A percentile compares a stretch with the other conserved stretches of the same genome.
Conservation (phyloP, 306 rosid genomes). For the Inga leiocalycina region DNA sequence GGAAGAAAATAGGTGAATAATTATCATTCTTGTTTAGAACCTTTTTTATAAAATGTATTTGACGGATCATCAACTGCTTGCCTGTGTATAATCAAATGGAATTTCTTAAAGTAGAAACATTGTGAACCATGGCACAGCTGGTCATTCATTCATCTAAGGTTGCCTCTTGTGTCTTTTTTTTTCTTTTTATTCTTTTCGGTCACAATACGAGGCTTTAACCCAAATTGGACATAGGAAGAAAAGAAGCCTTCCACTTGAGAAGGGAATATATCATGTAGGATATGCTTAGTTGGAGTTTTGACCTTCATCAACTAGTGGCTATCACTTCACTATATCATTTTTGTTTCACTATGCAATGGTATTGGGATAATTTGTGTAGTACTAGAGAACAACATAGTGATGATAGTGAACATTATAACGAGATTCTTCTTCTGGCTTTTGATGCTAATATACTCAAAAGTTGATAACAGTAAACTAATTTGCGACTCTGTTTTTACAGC, state of each 20-base stretch:
- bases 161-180: not conserved
- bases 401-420: not conserved
- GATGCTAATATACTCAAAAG: not conserved
- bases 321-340: not conserved
- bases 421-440: not conserved
- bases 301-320: not conserved
- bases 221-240: not conserved
- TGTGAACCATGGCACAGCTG: not conserved
- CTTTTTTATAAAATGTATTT: too few relatives aligned
- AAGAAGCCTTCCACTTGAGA: not conserved
- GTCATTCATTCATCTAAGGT: not conserved
- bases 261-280: not conserved
- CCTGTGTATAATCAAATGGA: not conserved
- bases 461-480: not conserved
- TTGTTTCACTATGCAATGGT: not conserved
- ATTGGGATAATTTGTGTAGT: not conserved
- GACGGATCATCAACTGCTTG: too few relatives aligned
- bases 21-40: constrained; percentile 15
- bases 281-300: not conserved
- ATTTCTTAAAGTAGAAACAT: constrained; percentile 5
- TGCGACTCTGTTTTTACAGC: constrained; percentile 39
- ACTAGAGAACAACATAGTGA: not conserved
- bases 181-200: not conserved
- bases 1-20: constrained; percentile 58
- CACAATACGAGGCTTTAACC: not conserved